Evolutionary conservation across 202 grass and related monocot genomes (phyloP).

Genomic region (Setaria viridis): DNA sequence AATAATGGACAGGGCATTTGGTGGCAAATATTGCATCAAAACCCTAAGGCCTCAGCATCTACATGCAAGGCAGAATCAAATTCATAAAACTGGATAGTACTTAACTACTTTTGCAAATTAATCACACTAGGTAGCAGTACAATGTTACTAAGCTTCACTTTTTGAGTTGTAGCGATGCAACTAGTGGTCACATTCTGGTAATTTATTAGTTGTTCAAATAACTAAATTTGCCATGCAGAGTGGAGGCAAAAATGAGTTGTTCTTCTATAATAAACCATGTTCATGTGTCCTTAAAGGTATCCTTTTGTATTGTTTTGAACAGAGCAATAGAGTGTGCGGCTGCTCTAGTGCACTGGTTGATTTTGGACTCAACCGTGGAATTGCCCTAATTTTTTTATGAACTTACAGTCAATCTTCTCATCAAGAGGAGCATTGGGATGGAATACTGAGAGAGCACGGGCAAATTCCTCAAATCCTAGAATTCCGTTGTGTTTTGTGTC

Average conservation of each 20-base stretch:
- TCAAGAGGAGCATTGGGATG: constrained; percentile 90
- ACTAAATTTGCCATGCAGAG: not conserved
- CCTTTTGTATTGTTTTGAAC: not conserved
- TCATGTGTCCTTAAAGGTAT: not conserved
- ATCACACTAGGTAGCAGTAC: not conserved
- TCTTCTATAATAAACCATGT: not conserved
- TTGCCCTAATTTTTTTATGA: not conserved
- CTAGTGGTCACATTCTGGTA: not conserved
- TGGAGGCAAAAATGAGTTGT: not conserved
- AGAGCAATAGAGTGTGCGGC: not conserved
- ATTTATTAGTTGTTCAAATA: not conserved
- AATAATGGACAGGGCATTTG: not conserved
- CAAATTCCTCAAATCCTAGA: constrained; percentile 95
- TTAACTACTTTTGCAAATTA: not conserved
- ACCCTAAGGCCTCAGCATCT: not conserved
- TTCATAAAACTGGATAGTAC: not conserved
- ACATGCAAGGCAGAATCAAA: not conserved
- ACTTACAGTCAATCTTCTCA: constrained; percentile 94
- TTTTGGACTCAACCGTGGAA: not conserved
- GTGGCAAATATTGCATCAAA: not conserved
- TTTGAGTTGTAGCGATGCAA: not conserved
- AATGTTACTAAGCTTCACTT: not conserved
- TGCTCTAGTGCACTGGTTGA: not conserved
- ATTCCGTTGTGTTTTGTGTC: constrained; percentile 94
- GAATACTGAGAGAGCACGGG: constrained; percentile 89